These are phyloP conservation scores for Penicillium sp. DNA, from an alignment of 2,329 filamentous ascomycete species.

Conservation along the genomic window DNA sequence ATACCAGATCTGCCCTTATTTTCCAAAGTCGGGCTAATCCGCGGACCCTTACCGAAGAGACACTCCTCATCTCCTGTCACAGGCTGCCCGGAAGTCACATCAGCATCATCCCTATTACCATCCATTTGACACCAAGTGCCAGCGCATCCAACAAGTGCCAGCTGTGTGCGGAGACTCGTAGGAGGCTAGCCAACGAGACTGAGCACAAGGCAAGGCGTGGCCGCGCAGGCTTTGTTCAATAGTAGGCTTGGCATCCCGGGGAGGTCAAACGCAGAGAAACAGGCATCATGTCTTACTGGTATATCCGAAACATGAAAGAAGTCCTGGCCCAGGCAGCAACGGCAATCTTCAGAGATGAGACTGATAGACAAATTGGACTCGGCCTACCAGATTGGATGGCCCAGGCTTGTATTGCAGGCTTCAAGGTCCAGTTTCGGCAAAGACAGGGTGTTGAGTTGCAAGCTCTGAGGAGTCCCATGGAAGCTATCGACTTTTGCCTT, in stretches of 20 bases:
- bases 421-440: slow-evolving; percentile 36
- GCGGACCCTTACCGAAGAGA: no score
- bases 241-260: slow-evolving; percentile 22
- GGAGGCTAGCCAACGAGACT: slow-evolving; percentile 35
- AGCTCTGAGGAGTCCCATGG: slow-evolving; percentile 21
- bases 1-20: no score
- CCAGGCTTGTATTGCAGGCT: slow-evolving; percentile 33
- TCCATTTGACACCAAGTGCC: slow-evolving; percentile 16
- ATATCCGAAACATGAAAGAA: slow-evolving; percentile 21
- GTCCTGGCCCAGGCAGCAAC: slow-evolving; percentile 32
- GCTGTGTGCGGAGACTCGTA: slow-evolving; percentile 42
- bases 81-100: slow-evolving; percentile 30
- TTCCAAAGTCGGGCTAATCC: no score
- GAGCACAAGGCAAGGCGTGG: slow-evolving; percentile 31
- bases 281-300: background rate
- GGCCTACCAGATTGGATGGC: slow-evolving; percentile 25
- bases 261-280: background rate
- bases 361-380: slow-evolving; percentile 32
- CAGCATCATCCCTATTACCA: slow-evolving; percentile 25
- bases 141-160: slow-evolving; percentile 29
- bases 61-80: slow-evolving; percentile 31
- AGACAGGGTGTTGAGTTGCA: slow-evolving; percentile 35
- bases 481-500: slow-evolving; percentile 28
- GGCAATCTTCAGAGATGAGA: slow-evolving; percentile 22
- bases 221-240: slow-evolving; percentile 37